Conservation (phyloP, 805 yeast genomes). For the Starmerella floricola region DNA sequence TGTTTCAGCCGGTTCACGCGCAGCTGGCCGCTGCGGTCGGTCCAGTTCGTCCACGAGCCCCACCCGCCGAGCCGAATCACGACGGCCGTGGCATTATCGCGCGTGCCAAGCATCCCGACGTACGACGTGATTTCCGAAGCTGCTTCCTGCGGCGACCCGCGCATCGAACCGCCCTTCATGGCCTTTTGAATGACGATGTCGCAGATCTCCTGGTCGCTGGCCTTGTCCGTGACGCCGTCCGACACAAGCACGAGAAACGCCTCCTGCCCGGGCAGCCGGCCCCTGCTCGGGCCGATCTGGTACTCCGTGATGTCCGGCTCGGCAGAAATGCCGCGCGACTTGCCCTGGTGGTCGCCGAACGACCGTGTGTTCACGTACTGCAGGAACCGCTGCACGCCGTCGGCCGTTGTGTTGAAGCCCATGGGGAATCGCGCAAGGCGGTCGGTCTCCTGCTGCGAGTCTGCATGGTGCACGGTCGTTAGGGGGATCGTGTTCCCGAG, state of each 20-base stretch:
- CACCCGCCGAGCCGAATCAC: slow-evolving; percentile 74
- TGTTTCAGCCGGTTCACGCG: slow-evolving; percentile 39
- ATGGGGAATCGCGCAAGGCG: slow-evolving; percentile 55
- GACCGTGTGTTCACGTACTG: slow-evolving; percentile 84
- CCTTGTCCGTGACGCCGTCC: slow-evolving; percentile 75
- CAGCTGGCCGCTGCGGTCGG: slow-evolving; percentile 69
- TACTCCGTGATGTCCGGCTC: slow-evolving; percentile 65
- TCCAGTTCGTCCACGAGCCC: slow-evolving; percentile 76
- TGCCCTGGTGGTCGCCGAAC: slow-evolving; percentile 78
- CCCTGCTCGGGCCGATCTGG: slow-evolving; percentile 14
- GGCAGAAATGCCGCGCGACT: slow-evolving; percentile 73
- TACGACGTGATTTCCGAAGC: slow-evolving; percentile 77
- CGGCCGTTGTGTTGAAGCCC: slow-evolving; percentile 67
- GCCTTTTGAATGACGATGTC: slow-evolving; percentile 67
- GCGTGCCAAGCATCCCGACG: slow-evolving; percentile 77
- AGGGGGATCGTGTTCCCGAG: slow-evolving; percentile 68
- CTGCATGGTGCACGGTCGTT: slow-evolving; percentile 77
- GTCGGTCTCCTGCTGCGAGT: slow-evolving; percentile 62
- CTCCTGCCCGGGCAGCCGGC: slow-evolving; percentile 64
- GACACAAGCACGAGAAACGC: slow-evolving; percentile 69
- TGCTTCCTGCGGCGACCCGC: slow-evolving; percentile 73
- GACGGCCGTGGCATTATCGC: slow-evolving; percentile 90
- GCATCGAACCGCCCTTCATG: slow-evolving; percentile 41
- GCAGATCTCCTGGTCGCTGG: slow-evolving; percentile 82
- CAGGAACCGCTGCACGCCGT: slow-evolving; percentile 80